These are phyloP conservation scores for Corylus americana DNA, from an alignment of 306 rosid genomes.

Conservation along the genomic window DNA sequence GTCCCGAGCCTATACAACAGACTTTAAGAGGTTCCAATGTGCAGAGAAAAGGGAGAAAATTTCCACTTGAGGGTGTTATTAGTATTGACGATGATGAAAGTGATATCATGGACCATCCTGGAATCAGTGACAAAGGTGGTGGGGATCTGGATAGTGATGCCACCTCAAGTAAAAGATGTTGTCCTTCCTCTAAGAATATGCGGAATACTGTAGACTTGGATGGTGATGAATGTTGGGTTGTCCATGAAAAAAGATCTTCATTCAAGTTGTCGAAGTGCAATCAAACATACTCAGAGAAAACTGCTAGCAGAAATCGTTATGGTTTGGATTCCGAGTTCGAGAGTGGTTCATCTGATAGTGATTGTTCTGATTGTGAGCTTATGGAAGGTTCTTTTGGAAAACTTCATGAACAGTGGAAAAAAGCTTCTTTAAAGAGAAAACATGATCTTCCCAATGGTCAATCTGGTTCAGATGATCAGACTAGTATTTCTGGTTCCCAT, in stretches of 20 bases:
- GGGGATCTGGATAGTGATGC: conserved; percentile 85
- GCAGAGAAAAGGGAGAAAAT: conserved; percentile 36
- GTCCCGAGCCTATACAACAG: conserved; percentile 30
- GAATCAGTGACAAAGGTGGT: conserved; percentile 40
- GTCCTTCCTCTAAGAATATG: conserved; percentile 32
- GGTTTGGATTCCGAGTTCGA: conserved; percentile 42
- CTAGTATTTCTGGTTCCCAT: conserved; percentile 61
- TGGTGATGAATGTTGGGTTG: conserved; percentile 40
- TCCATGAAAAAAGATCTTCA: conserved; percentile 38
- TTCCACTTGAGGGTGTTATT: conserved; percentile 45
- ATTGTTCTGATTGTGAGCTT: conserved; percentile 81
- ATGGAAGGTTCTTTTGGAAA: conserved; percentile 47
- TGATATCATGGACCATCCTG: conserved; percentile 35
- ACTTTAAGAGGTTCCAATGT: conserved; percentile 36
- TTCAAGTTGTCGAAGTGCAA: conserved; percentile 41
- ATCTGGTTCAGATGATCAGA: conserved; percentile 42
- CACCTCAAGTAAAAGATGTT: conserved; percentile 55
- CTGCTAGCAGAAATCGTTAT: conserved; percentile 46
- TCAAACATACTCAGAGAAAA: conserved; percentile 36
- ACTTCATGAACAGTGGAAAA: conserved; percentile 73
- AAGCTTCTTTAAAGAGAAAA: conserved; percentile 60
- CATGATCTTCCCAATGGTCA: conserved; percentile 34
- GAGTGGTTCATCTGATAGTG: conserved; percentile 57
- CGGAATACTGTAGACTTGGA: conserved; percentile 32
- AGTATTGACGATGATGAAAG: conserved; percentile 68